These are phyloP conservation scores for Pestalotiopsis fici DNA, from an alignment of 2,329 filamentous ascomycete genomes.

Conservation along the genomic window DNA sequence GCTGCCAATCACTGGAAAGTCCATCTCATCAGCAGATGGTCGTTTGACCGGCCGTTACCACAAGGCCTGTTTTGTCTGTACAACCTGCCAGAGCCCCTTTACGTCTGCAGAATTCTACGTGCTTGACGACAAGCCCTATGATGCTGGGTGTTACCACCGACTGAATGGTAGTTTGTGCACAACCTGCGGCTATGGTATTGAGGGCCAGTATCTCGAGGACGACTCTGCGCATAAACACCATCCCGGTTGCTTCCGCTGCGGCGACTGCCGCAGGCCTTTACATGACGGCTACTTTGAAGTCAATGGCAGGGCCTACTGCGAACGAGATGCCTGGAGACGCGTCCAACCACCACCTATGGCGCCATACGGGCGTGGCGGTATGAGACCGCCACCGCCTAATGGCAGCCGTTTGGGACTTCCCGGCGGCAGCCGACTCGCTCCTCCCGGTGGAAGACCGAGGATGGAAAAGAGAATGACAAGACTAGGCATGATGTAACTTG, in stretches of 20 bases:
- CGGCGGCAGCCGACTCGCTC: conserved; percentile 31
- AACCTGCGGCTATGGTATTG: conserved; percentile 80
- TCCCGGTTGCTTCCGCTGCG: conserved; percentile 81
- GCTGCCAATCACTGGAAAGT: conserved; percentile 81
- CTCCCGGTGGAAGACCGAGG: conserved; percentile 39
- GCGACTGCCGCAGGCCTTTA: conserved; percentile 73
- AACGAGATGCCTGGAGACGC: conserved; percentile 74
- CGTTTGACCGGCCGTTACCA: conserved; percentile 92
- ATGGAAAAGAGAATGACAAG: conserved; percentile 67
- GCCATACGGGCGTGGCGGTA: conserved; percentile 15
- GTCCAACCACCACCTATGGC: conserved; percentile 36
- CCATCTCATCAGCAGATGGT: conserved; percentile 90
- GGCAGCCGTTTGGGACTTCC: conserved; percentile 32
- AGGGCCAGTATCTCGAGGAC: conserved; percentile 91
- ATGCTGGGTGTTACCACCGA: conserved; percentile 88
- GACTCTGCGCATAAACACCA: conserved; percentile 80
- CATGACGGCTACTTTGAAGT: conserved; percentile 91
- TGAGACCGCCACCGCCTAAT: conserved; percentile 16
- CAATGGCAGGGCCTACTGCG: conserved; percentile 77
- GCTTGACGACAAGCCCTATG: conserved; percentile 82
- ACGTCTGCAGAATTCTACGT: conserved; percentile 92
- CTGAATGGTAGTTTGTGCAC: conserved; percentile 86
- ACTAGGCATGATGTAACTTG: conserved; percentile 52
- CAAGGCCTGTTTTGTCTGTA: conserved; percentile 92
- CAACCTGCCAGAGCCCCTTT: conserved; percentile 79